Conservation (phyloP, 192 early-diverging fungal species). For the Entomortierella chlamydospora region DNA sequence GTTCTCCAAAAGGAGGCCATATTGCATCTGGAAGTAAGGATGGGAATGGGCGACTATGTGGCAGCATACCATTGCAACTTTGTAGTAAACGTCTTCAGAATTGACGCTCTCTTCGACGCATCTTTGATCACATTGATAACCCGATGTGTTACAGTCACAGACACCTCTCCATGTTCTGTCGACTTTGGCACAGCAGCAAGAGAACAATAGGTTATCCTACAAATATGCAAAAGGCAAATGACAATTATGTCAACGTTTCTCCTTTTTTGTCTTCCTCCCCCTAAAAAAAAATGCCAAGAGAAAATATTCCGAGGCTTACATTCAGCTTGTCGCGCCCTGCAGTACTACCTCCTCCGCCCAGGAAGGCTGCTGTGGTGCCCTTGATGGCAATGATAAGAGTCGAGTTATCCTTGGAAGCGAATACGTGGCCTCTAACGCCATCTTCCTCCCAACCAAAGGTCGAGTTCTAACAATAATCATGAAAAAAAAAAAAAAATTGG, state of each 20-base stretch:
- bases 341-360: constrained; percentile 74
- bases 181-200: constrained; percentile 96
- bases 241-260: too few relatives aligned
- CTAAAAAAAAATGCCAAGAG: constrained; percentile 2
- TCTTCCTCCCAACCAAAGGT: constrained; percentile 82
- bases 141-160: constrained; percentile 82
- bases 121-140: constrained; percentile 66
- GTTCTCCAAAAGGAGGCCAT: too few relatives aligned
- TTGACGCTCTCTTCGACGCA: constrained; percentile 71
- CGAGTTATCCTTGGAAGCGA: constrained; percentile 72
- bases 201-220: constrained; percentile 93
- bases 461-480: constrained; percentile 56
- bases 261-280: too few relatives aligned
- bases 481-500: neutral
- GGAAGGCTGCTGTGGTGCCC: constrained; percentile 80
- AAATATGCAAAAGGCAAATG: neutral
- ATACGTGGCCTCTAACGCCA: constrained; percentile 90
- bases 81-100: constrained; percentile 70
- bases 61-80: constrained; percentile 54
- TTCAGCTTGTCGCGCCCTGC: constrained; percentile 80
- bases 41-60: neutral
- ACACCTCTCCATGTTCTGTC: constrained; percentile 86
- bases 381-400: constrained; percentile 88
- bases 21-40: too few relatives aligned
- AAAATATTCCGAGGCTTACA: constrained; percentile 33